Evolutionary conservation across 2,329 filamentous ascomycete species (phyloP).

Genomic region (Hypoxylon sp.): DNA sequence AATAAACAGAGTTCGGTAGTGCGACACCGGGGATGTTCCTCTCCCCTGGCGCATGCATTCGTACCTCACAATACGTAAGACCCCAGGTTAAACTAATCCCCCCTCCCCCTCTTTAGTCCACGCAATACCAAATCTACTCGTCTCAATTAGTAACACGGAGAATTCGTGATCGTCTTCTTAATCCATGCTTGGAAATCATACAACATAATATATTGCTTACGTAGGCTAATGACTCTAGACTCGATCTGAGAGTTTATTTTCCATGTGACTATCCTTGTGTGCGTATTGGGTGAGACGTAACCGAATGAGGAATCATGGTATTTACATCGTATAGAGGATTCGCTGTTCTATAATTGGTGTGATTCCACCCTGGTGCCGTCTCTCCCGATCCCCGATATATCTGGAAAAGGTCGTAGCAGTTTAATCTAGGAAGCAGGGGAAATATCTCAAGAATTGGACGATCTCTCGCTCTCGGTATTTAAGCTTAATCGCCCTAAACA

Average conservation of each 20-base stretch:
- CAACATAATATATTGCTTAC: conserved; percentile 32
- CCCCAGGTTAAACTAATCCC: conserved; percentile 13
- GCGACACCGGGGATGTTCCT: conserved; percentile 37
- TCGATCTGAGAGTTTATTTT: conserved; percentile 15
- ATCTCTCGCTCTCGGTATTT: conserved; percentile 1
- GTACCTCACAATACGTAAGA: conserved; percentile 16
- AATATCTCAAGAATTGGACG: neutral
- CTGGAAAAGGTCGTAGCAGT: neutral
- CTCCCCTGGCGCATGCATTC: conserved; percentile 19
- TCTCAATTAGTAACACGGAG: conserved; percentile 35
- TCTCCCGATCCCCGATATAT: neutral
- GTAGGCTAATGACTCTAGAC: conserved; percentile 5
- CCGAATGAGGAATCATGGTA: conserved; percentile 12
- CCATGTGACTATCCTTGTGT: conserved; percentile 23
- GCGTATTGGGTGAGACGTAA: conserved; percentile 6
- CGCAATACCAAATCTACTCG: conserved; percentile 19
- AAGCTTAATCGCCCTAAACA: conserved; percentile 1
- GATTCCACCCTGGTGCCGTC: neutral
- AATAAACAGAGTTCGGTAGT: conserved; percentile 34
- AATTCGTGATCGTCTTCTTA: conserved; percentile 6
- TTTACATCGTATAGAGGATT: neutral
- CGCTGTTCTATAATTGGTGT: conserved; percentile 6
- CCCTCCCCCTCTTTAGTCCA: conserved; percentile 16
- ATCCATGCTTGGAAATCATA: conserved; percentile 6
- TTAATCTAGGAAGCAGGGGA: neutral